Base-by-base conservation (phyloP, 352 stramenopile genomes). In the Phytophthora agathidicida region DNA sequence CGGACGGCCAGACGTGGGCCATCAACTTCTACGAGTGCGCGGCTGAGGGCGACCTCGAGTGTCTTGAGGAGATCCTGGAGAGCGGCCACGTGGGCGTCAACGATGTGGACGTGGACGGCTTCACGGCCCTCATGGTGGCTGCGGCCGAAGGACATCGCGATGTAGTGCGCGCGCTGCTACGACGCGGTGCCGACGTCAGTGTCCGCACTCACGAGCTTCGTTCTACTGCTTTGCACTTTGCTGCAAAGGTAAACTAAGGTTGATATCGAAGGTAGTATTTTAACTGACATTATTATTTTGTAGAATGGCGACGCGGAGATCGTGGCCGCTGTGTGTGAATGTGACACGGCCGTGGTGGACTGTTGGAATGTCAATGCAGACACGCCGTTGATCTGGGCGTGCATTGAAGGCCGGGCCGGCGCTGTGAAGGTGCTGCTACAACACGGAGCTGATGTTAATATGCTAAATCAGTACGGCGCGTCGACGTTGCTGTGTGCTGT, bases 61-160 rank as follows among this genome's bases (percentile, higher is more conserved):
- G 71, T 42, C 67, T 94, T 0, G 68, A 79, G 28, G 67, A 78
- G 36, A 82, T 92, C 39, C 50, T 89, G 44, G 83, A 93, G 33
- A 75, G 77, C 22, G 63, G 72, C 38, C 70, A 69, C 41, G 80
- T 90, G 20, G 60, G 66, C 26, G 56, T 91, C 32, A 76, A 94
- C 51, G 81, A 87, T 46, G 73, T 89, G 46, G 85, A 94, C 66
- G 83, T 91, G 20, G 85, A 94, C 47, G 85, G 85, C 49, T 94
- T 94, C 65, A 89, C 85, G 24, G 85, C 85, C 43, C 73, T 94
- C 36, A 92, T 94, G 85, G 86, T 94, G 43, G 83, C 85, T 5
- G 73, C 83, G 2, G 85, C 85, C 8, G 85, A 94, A 56, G 85
- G 83, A 36, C 83, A 91, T 48, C 43, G 62, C 7, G 60, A 70